These are phyloP conservation scores for Daucus carota DNA, from an alignment of 129 eudicot genomes.

Conservation along the genomic window DH1_v3.0 NC_030381.2:55777501-55778000, in stretches of 20 bases:
- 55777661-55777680: not conserved
- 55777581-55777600: not conserved
- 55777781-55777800: constrained; percentile 59
- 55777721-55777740: constrained; percentile 49
- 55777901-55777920: not conserved
- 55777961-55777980: not conserved
- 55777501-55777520: constrained; percentile 29
- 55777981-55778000: too few species aligned
- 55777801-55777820: constrained; percentile 59
- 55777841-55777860: constrained; percentile 64
- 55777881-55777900: not conserved
- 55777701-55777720: constrained; percentile 21
- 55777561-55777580: not conserved
- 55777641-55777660: not conserved
- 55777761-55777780: constrained; percentile 51
- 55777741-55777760: constrained; percentile 45
- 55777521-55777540: not conserved
- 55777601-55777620: not conserved
- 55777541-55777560: not conserved
- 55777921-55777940: not conserved
- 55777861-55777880: constrained; percentile 22
- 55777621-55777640: not conserved
- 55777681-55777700: not conserved
- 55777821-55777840: constrained; percentile 41
- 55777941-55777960: not conserved